Conservation (phyloP, 139 green algal genomes). For the Picochlorum sp. region DNA sequence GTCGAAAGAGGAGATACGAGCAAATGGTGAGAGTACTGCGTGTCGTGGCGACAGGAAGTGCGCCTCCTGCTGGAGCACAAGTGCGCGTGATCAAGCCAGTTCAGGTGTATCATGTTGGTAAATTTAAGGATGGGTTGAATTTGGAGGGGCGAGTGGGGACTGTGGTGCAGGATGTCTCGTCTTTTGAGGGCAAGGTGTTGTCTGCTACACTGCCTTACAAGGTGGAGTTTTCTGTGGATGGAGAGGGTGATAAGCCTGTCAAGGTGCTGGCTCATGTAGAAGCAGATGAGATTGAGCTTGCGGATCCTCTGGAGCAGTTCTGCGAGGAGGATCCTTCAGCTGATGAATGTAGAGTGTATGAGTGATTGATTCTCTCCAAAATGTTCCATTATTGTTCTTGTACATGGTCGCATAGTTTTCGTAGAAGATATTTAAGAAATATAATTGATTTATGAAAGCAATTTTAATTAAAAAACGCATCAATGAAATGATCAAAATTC, state of each 20-base stretch:
- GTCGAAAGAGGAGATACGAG: background rate
- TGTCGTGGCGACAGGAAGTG: background rate
- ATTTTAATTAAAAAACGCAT: no score
- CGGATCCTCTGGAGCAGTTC: background rate
- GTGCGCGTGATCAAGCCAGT: constrained; percentile 40
- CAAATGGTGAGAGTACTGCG: background rate
- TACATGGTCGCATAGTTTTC: no score
- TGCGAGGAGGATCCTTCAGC: background rate
- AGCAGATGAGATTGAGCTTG: constrained; percentile 9
- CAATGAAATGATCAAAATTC: no score
- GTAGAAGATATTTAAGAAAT: no score
- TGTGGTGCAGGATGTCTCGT: constrained; percentile 34
- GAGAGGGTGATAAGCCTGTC: constrained; percentile 24
- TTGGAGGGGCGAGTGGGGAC: constrained; percentile 58
- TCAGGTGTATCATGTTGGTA: constrained; percentile 47
- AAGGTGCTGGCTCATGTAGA: constrained; percentile 69
- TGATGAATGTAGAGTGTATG: background rate
- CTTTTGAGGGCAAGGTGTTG: constrained; percentile 55
- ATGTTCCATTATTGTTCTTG: no score
- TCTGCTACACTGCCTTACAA: constrained; percentile 59
- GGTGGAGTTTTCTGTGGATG: constrained; percentile 42
- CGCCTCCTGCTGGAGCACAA: constrained; percentile 26
- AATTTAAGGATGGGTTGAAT: constrained; percentile 42
- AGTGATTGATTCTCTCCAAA: background rate
- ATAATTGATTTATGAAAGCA: no score